Evolutionary conservation across 352 stramenopile genomes (phyloP).

Genomic region (Phytophthora citrophthora): DNA sequence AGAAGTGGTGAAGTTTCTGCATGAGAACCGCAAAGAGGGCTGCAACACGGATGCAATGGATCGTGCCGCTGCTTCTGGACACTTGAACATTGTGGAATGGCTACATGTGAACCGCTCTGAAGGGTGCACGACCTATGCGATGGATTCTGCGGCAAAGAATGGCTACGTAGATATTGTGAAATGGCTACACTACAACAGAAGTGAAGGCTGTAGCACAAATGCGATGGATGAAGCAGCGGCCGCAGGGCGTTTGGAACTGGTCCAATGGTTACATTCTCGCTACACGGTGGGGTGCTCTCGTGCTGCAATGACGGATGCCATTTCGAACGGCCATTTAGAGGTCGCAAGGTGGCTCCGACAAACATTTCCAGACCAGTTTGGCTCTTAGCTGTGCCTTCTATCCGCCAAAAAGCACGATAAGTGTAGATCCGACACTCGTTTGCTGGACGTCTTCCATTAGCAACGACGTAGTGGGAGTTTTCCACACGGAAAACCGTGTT

Average conservation of each 20-base stretch:
- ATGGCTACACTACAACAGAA: constrained; percentile 32
- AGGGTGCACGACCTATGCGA: constrained; percentile 26
- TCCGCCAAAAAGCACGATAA: no score
- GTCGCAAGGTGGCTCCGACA: constrained; percentile 4
- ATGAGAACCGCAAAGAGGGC: constrained; percentile 20
- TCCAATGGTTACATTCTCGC: constrained; percentile 11
- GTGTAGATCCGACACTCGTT: no score
- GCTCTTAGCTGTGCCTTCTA: neutral
- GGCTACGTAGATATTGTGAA: constrained; percentile 27
- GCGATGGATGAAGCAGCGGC: constrained; percentile 47
- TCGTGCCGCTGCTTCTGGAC: constrained; percentile 18
- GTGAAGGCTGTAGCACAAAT: constrained; percentile 17
- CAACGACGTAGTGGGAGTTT: no score
- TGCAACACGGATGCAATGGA: constrained; percentile 24
- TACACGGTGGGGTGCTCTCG: constrained; percentile 1
- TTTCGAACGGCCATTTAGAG: constrained; percentile 9
- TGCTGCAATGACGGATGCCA: constrained; percentile 5
- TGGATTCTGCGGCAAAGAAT: constrained; percentile 20
- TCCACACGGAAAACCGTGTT: no score
- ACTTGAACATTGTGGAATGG: constrained; percentile 28
- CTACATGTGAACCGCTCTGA: constrained; percentile 19
- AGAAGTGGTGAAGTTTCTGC: constrained; percentile 26
- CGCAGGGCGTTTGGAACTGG: constrained; percentile 14
- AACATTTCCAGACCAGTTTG: constrained; percentile 11
- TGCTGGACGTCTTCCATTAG: no score